Evolutionary conservation across 345 rosid genomes (phyloP).

Genomic region (Alliaria petiolata): DNA sequence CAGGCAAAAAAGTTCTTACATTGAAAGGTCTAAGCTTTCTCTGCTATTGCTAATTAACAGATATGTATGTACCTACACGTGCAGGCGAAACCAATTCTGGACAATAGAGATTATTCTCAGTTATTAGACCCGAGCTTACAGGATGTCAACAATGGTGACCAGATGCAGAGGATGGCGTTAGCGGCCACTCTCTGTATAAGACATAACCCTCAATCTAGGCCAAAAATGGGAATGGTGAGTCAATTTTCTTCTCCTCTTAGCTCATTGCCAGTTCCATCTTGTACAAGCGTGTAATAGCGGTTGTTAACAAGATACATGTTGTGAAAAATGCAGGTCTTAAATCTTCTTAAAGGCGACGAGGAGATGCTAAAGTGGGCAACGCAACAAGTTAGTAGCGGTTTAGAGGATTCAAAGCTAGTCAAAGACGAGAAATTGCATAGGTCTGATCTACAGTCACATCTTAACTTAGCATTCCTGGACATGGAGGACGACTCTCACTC

Average conservation of each 20-base stretch:
- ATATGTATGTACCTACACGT: neutral
- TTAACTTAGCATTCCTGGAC: conserved; percentile 72
- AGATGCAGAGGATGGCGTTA: conserved; percentile 70
- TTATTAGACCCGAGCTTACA: conserved; percentile 55
- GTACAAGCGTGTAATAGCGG: neutral
- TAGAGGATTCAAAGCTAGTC: conserved; percentile 41
- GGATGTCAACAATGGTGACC: conserved; percentile 38
- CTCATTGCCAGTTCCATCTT: too few species aligned
- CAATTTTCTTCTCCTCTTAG: neutral
- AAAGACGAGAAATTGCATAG: conserved; percentile 46
- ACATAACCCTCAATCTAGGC: conserved; percentile 62
- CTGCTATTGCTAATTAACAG: neutral
- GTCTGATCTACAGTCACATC: conserved; percentile 77
- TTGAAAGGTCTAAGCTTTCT: neutral
- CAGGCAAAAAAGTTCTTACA: neutral
- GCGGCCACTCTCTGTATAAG: conserved; percentile 87
- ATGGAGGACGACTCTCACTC: conserved; percentile 69
- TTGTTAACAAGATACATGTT: neutral
- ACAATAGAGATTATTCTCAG: conserved; percentile 45
- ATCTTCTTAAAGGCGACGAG: conserved; percentile 69
- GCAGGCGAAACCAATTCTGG: conserved; percentile 82
- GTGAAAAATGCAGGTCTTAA: conserved; percentile 46
- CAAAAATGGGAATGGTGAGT: conserved; percentile 69
- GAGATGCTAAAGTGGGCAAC: conserved; percentile 57
- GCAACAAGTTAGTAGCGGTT: conserved; percentile 39